phyloP scores from a whole-genome alignment of 1,139 yeast species.

The Yamadazyma conglobata region DNA sequence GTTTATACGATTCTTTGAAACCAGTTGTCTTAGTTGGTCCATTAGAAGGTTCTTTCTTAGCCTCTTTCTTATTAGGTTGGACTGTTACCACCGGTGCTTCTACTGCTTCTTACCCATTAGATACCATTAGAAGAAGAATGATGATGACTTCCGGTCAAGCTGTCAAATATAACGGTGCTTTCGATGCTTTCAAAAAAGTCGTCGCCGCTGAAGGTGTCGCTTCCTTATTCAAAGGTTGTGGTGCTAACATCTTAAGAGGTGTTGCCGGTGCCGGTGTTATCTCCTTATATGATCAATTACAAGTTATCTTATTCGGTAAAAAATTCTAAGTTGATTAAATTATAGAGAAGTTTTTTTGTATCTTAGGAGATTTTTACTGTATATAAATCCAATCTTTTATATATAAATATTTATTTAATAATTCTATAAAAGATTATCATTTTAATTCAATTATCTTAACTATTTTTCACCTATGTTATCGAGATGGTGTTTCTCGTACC shows the following conservation, averaged over 20 bases:
- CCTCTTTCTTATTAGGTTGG: conserved; percentile 56
- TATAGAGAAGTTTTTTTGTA: conserved; percentile 17
- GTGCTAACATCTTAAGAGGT: conserved; percentile 58
- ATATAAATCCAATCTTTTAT: conserved; percentile 17
- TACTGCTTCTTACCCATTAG: conserved; percentile 55
- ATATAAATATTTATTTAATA: conserved; percentile 7
- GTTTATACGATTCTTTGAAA: conserved; percentile 53
- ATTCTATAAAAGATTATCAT: conserved; percentile 2
- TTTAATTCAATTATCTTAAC: no score
- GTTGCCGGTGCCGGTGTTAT: conserved; percentile 57
- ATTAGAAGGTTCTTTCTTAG: conserved; percentile 53
- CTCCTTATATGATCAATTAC: conserved; percentile 53
- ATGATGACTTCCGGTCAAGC: conserved; percentile 58
- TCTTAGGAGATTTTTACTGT: conserved; percentile 17
- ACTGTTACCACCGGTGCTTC: conserved; percentile 54
- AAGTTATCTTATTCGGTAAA: conserved; percentile 49
- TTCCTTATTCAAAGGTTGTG: conserved; percentile 54
- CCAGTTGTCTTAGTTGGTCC: conserved; percentile 55
- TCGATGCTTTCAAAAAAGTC: conserved; percentile 47
- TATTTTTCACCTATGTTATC: no score
- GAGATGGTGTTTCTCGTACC: no score
- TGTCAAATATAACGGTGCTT: conserved; percentile 51
- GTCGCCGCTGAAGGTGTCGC: conserved; percentile 51
- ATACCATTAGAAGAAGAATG: conserved; percentile 56
- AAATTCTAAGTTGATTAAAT: conserved; percentile 29